These are phyloP conservation scores for Lodderomyces elongisporus DNA, from an alignment of 1,139 yeast genomes.

Conservation along the genomic window DNA sequence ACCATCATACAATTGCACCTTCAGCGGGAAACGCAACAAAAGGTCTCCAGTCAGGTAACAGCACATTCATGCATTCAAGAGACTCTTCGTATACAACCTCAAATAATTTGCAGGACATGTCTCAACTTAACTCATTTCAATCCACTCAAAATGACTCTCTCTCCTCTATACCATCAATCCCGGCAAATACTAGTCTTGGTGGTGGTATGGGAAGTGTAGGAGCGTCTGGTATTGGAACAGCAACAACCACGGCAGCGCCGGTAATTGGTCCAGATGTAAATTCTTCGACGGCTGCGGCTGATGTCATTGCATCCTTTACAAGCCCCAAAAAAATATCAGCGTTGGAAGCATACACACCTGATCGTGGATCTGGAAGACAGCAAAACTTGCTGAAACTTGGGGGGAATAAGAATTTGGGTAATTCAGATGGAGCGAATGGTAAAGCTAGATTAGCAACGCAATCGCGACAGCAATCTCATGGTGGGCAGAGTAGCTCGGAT, in stretches of 20 bases:
- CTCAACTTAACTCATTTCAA: constrained; percentile 4
- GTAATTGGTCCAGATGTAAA: constrained; percentile 4
- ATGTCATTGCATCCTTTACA: constrained; percentile 21
- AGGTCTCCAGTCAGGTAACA: constrained; percentile 8
- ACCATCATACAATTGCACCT: neutral
- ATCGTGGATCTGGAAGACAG: constrained; percentile 47
- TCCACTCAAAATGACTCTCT: constrained; percentile 5
- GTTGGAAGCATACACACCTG: constrained; percentile 79
- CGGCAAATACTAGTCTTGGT: neutral
- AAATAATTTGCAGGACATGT: constrained; percentile 2
- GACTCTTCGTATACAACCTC: constrained; percentile 12
- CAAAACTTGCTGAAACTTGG: constrained; percentile 32
- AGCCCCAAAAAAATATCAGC: constrained; percentile 59
- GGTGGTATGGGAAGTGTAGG: neutral
- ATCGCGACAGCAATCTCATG: constrained; percentile 9
- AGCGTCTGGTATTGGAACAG: neutral
- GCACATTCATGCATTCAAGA: constrained; percentile 8
- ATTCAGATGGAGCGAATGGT: no score
- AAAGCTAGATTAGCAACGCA: no score
- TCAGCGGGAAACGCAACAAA: constrained; percentile 10
- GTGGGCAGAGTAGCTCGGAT: neutral
- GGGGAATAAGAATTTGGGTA: no score
- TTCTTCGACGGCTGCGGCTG: constrained; percentile 5
- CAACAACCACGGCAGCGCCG: neutral
- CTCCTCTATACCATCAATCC: neutral